Evolutionary conservation across 768 basidiomycete species (phyloP), one percentile per base, ranked within the genome.

Genomic region (Gloeostereum incarnatum): DNA sequence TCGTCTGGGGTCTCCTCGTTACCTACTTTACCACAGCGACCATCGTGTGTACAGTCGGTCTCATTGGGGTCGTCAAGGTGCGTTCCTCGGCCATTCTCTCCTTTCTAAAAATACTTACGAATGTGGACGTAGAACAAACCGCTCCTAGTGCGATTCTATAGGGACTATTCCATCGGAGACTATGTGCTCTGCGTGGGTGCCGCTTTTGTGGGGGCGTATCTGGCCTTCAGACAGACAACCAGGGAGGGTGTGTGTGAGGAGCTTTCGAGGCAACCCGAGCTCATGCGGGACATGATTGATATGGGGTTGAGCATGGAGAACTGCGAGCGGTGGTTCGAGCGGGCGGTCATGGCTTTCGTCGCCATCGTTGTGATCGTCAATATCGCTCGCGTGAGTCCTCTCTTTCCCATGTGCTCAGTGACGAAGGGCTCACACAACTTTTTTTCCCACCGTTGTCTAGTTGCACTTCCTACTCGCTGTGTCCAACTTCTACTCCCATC

Each of bases 101-200:
- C 6, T 47, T 31, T 22, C 44, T 30, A n/a, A 29, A 34, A 33
- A 23, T 43, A 27, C 45, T 22, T 18, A 31, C 23, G 10, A 17
- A n/a, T 35, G 23, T 20, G 29, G n/a, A 31, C 46, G n/a, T n/a
- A 88, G 85, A 71, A 64, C 51, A 72, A 73, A 44, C 64, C 78
- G 3, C 60, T 74, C 1, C 73, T 77, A 45, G 74, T 89, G 36
- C 81, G 81, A 39, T 77, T 89, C 48, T 89, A 86, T 61, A 77
- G 85, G 44, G 84, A 85, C 62, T 87, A 80, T 46, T 75, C 83
- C 40, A 76, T 85, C 45, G 85, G 80, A 36, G 84, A 88, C 59
- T 78, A 88, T 51, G 69, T 71, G 3, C 81, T 84, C 58, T 74
- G 75, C 55, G 66, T 75, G 5, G 61, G 83, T 39, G 69, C 72